Evolutionary conservation across 2,329 filamentous ascomycete genomes (phyloP), one percentile per base, ranked within the genome.

Genomic region (Claviceps africana): DNA sequence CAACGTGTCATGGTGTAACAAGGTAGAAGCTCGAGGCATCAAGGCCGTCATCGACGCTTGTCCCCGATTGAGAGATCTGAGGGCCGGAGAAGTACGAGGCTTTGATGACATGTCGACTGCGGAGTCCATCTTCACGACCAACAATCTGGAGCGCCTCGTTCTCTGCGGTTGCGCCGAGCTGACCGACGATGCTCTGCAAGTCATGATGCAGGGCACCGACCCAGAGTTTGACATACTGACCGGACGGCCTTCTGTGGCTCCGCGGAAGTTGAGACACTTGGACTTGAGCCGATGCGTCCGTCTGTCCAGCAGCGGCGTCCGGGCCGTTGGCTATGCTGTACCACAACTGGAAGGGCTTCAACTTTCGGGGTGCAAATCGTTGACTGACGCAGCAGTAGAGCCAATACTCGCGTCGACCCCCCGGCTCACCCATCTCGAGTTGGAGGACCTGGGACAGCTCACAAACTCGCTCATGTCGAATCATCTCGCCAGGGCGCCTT

Each of bases 1-100:
- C 57, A 94, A 96, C 61, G 79, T 97, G 21, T 95, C 89, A 0
- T 97, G 91, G 88, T 98, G 93, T 70, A 83, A 82, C 58, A 85
- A 88, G 55, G 81, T 96, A 63, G 85, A 93, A 61, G 85, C 87
- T 9, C 73, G 78, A 13, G 90, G 89, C 4, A 71, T 97, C 51
- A 80, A 76, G 56, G 77, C 78, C 50, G 77, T 98, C 2, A 71
- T 96, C 1, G 74, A 85, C 54, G 77, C 77, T 2, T 97, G 93
- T 62, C 73, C 76, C 0, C 82, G 75, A 51, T 70, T 98, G 51
- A 84, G 74, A 51, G 90, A 97, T 60, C 72, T 98, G 31, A 79
- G 88, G 54, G 88, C 86, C 10, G 84, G 87, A 47, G 89, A 95
- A 66, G 78, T 95, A 28, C 76, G 75, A 52, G 88, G 89, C 0